Evolutionary conservation across 192 early-diverging fungal species (phyloP).

Genomic region (Rhizophagus sp.): DNA sequence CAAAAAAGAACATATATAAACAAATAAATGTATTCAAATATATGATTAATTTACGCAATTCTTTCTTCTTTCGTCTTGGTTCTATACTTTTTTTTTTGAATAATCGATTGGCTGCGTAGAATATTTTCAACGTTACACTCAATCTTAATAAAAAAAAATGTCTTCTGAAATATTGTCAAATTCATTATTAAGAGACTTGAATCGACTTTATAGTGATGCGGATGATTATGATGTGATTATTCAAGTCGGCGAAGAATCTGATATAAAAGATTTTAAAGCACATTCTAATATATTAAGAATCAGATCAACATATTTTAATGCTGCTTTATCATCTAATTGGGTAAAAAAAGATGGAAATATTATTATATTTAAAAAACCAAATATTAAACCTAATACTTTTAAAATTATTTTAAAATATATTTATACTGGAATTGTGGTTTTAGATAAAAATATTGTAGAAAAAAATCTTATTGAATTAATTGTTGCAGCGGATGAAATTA

Average conservation of each 20-base stretch:
- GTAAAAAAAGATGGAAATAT: not conserved
- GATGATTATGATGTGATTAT: slow-evolving; percentile 24
- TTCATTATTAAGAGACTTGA: slow-evolving; percentile 14
- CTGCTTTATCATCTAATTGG: slow-evolving; percentile 7
- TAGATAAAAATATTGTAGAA: not conserved
- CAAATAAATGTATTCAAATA: too few species aligned
- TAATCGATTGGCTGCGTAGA: too few species aligned
- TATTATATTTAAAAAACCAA: slow-evolving; percentile 23
- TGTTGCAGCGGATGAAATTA: slow-evolving; percentile 15
- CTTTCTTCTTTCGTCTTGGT: too few species aligned
- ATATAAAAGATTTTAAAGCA: slow-evolving; percentile 10
- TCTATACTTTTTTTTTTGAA: too few species aligned
- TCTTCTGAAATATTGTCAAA: not conserved
- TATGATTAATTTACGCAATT: too few species aligned
- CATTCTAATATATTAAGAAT: slow-evolving; percentile 18
- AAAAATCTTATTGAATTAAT: not conserved
- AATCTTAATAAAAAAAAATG: not conserved
- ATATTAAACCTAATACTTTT: slow-evolving; percentile 12
- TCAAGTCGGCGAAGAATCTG: slow-evolving; percentile 7
- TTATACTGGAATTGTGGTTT: not conserved
- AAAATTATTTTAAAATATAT: slow-evolving; percentile 12
- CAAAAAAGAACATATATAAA: too few species aligned
- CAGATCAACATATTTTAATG: slow-evolving; percentile 17
- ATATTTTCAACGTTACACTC: too few species aligned
- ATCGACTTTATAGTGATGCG: not conserved